A percentile compares a stretch with the other conserved stretches of the same genome.
These are phyloP conservation scores for Tetrastigma voinierianum DNA, from an alignment of 164 flowering plant genomes.

Conservation along the genomic window DNA sequence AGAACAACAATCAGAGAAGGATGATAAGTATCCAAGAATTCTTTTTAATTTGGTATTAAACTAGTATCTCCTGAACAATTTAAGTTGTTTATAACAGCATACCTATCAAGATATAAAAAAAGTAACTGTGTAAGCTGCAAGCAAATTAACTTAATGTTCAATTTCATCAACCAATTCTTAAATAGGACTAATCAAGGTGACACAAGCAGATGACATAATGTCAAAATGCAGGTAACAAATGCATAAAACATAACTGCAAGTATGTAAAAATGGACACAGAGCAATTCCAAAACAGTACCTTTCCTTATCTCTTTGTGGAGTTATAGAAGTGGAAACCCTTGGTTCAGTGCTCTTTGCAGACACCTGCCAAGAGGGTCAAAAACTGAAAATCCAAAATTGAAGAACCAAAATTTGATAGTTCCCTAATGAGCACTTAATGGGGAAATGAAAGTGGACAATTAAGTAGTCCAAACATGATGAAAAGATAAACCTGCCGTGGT, in stretches of 20 bases:
- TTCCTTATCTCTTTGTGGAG: slow-evolving; percentile 40
- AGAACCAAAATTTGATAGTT: neutral
- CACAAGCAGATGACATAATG: neutral
- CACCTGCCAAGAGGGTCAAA: slow-evolving; percentile 32
- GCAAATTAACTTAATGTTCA: no score
- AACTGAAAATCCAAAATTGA: neutral
- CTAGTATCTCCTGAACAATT: neutral
- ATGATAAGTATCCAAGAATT: no score
- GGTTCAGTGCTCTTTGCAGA: slow-evolving; percentile 31
- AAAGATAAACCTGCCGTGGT: slow-evolving; percentile 44
- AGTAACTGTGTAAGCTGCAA: neutral
- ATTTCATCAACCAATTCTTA: no score
- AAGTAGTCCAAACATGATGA: slow-evolving; percentile 1
- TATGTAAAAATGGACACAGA: neutral
- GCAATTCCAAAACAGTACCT: slow-evolving; percentile 42
- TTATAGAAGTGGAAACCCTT: slow-evolving; percentile 25
- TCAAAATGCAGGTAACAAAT: neutral
- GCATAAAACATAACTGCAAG: slow-evolving; percentile 1
- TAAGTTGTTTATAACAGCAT: neutral
- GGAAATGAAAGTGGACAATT: neutral
- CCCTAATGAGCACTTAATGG: neutral
- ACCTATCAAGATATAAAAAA: neutral
- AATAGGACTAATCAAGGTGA: no score
- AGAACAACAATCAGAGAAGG: no score
- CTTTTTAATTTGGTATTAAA: neutral